A percentile compares a stretch with the other conserved stretches of the same genome.
Evolutionary conservation across 2,329 filamentous ascomycete genomes (phyloP).

Genomic region (Hortaea sp.): DNA sequence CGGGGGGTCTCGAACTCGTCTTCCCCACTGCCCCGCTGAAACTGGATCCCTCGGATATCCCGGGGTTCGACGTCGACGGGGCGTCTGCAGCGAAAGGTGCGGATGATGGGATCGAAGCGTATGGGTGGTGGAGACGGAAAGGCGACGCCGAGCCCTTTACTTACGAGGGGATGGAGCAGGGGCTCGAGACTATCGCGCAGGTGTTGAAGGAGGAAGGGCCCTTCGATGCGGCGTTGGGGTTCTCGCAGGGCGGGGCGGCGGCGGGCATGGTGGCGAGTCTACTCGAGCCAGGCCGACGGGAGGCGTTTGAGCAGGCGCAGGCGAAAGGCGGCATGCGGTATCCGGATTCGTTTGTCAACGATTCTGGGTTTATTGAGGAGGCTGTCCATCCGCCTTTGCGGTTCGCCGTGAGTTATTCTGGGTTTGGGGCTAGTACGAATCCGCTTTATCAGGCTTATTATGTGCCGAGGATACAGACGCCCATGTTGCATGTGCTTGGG

Average conservation of each 20-base stretch:
- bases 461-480: constrained; percentile 64
- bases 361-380: constrained; percentile 23
- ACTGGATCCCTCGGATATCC: constrained; percentile 37
- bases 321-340: constrained; percentile 39
- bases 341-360: constrained; percentile 38
- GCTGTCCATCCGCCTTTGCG: constrained; percentile 46
- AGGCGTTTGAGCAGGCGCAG: constrained; percentile 38
- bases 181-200: constrained; percentile 53
- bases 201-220: constrained; percentile 54
- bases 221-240: constrained; percentile 71
- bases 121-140: constrained; percentile 73
- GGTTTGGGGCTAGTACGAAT: constrained; percentile 57
- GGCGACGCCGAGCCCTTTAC: constrained; percentile 44
- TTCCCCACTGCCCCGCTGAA: constrained; percentile 37
- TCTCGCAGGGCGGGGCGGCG: constrained; percentile 68
- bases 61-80: constrained; percentile 47
- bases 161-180: constrained; percentile 62
- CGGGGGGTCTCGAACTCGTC: constrained; percentile 36
- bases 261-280: constrained; percentile 63
- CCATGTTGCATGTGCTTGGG: constrained; percentile 72
- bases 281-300: constrained; percentile 47
- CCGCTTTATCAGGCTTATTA: constrained; percentile 58
- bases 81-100: not conserved
- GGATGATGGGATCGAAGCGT: constrained; percentile 47
- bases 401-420: constrained; percentile 69